These are phyloP conservation scores for Hyphodiscus hymeniophilus DNA, from an alignment of 495 filamentous ascomycete genomes.

Conservation along the genomic window DNA sequence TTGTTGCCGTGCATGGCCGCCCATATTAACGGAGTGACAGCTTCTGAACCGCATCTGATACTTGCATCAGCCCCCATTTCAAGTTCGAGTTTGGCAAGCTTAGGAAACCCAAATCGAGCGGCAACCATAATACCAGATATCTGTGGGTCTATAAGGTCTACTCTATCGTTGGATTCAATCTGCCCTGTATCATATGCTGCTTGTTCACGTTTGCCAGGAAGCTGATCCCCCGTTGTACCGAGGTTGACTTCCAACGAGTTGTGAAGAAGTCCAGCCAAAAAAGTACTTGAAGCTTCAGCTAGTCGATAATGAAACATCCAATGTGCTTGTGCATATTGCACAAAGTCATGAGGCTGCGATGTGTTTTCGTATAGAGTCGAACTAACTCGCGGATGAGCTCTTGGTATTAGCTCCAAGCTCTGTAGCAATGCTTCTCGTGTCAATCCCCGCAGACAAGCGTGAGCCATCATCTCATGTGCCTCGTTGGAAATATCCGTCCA, in stretches of 20 bases:
- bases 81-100: not conserved
- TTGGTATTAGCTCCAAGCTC: not conserved
- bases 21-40: not conserved
- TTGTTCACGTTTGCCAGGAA: no score
- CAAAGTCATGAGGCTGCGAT: no score
- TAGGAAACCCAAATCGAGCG: slow-evolving; percentile 2
- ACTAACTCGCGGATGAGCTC: no score
- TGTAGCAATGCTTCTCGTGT: not conserved
- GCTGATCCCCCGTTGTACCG: no score
- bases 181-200: no score
- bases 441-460: not conserved
- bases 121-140: not conserved
- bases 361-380: no score
- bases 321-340: not conserved
- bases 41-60: not conserved
- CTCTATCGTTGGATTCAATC: no score
- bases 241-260: no score
- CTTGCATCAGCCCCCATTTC: slow-evolving; percentile 1
- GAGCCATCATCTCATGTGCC: slow-evolving; percentile 3
- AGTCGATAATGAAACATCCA: slow-evolving; percentile 2
- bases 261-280: slow-evolving; percentile 1
- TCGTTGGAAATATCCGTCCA: not conserved
- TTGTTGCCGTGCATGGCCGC: not conserved
- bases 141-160: no score
- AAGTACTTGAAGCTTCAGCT: not conserved